Percentiles rank a stretch among this genome's conserved stretches.
Evolutionary conservation across 306 rosid genomes (phyloP).

Genomic region (Glycyrrhiza uralensis): DNA sequence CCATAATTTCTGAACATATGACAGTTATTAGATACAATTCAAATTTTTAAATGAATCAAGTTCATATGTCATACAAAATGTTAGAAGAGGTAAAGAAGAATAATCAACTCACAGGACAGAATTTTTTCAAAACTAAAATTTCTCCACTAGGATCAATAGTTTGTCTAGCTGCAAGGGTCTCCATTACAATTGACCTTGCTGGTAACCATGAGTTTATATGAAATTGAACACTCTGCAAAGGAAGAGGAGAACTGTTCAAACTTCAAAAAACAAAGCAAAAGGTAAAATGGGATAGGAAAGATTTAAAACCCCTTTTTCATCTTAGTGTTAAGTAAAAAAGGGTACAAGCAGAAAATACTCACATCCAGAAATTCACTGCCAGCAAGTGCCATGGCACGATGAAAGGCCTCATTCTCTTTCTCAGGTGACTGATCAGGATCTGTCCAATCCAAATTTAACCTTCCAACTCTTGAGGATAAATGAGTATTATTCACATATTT

Average conservation of each 20-base stretch:
- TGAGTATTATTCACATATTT: conserved; percentile 93
- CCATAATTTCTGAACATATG: background rate
- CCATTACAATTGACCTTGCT: conserved; percentile 89
- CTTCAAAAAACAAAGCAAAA: conserved; percentile 15
- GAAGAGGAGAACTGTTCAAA: conserved; percentile 10
- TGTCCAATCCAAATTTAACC: conserved; percentile 85
- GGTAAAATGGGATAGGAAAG: background rate
- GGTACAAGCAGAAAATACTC: conserved; percentile 16
- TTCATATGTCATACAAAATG: background rate
- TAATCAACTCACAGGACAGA: conserved; percentile 83
- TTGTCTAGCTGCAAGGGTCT: conserved; percentile 65
- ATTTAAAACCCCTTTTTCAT: background rate
- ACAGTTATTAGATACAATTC: background rate
- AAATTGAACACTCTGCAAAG: conserved; percentile 63
- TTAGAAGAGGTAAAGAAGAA: background rate
- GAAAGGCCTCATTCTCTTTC: conserved; percentile 91
- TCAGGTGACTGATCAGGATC: conserved; percentile 85
- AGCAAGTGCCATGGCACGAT: conserved; percentile 75
- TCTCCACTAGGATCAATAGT: conserved; percentile 83
- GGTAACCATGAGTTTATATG: conserved; percentile 94
- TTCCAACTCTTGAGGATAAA: conserved; percentile 89
- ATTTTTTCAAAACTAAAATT: conserved; percentile 69
- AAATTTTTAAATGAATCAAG: background rate
- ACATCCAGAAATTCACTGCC: conserved; percentile 89
- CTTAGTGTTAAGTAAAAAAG: background rate